Base-by-base conservation (phyloP, 108 stramenopile genomes). In the Pseudonitzschia delicatissima region DNA sequence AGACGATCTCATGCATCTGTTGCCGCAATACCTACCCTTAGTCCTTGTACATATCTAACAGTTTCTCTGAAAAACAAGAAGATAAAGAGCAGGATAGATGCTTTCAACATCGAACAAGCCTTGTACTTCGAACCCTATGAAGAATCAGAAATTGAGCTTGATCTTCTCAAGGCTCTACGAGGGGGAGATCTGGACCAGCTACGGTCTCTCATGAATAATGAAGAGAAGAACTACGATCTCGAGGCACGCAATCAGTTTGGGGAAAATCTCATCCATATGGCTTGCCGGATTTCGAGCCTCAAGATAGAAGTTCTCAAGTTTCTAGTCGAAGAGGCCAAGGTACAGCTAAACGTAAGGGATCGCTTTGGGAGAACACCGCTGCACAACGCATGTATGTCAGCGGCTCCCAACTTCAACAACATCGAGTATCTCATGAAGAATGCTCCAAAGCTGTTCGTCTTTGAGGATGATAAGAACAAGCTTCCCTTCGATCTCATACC, bases 321-420 rank as follows among this genome's bases (percentile, higher is more conserved):
- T n/a, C 71, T 93, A 3, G 39, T 93, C 0, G 55, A 82, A 12
- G 78, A 85, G 45, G 71, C 51, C 0, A 48, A 63, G 15, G 78
- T 75, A 4, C 61, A 62, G 5, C 68, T 86, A n/a, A 77, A 76
- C 15, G 58, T 85, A 9, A 74, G 84, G 31, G 87, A 88, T 74
- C 85, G 85, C 40, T 80, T 71, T 45, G 93, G 93, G 11, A 77
- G 90, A 6, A 87, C 86, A 15, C 88, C 88, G 4, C 60, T 88
- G 6, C 93, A 94, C 53, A 84, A 87, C 69, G 86, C 87, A 3
- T 94, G 84, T 60, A 88, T 88, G 89, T 80, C 85, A 9, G 39
- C 80, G 2, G 28, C 44, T 13, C 87, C 87, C 0, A 70, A 77
- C 36, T 80, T 82, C 51, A 74, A 76, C n/a, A 42, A 62, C 25